Evolutionary conservation across 352 stramenopile species (phyloP).

Genomic region (Albugo candida): DNA sequence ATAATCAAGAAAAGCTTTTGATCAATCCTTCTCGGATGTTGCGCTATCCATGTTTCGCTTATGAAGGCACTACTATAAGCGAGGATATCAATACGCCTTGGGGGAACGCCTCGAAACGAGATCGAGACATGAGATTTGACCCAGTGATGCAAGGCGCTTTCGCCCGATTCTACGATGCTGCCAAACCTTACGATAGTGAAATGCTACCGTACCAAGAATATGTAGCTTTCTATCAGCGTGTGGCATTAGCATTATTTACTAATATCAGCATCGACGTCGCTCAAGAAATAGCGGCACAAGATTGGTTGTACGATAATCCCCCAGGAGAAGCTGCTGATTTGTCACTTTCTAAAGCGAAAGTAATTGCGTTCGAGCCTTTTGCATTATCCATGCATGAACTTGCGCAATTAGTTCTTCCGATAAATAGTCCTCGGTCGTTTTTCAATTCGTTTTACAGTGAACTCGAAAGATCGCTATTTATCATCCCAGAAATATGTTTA

Average conservation of each 20-base stretch:
- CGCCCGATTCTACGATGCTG: conserved; percentile 18
- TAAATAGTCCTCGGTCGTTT: too few species aligned
- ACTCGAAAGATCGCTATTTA: conserved; percentile 39
- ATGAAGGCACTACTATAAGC: conserved; percentile 15
- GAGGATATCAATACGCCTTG: conserved; percentile 22
- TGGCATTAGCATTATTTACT: conserved; percentile 36
- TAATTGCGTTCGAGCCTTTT: conserved; percentile 16
- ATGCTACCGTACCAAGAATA: conserved; percentile 17
- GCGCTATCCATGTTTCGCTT: conserved; percentile 18
- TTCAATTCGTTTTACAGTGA: not conserved
- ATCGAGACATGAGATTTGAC: conserved; percentile 15
- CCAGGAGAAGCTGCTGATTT: conserved; percentile 1
- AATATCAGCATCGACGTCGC: conserved; percentile 19
- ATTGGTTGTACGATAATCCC: conserved; percentile 54
- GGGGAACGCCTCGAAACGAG: conserved; percentile 30
- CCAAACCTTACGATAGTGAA: conserved; percentile 37
- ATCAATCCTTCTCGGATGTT: conserved; percentile 14
- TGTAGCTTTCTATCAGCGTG: conserved; percentile 34
- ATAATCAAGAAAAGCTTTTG: not conserved
- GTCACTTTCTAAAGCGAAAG: conserved; percentile 2
- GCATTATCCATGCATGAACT: too few species aligned
- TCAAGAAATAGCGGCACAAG: conserved; percentile 17
- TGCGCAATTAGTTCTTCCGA: too few species aligned
- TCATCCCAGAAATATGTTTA: conserved; percentile 38
- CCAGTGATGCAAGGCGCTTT: conserved; percentile 12